Conservation (phyloP, 1,139 yeast species). For the Sporopachydermia cereana region DNA sequence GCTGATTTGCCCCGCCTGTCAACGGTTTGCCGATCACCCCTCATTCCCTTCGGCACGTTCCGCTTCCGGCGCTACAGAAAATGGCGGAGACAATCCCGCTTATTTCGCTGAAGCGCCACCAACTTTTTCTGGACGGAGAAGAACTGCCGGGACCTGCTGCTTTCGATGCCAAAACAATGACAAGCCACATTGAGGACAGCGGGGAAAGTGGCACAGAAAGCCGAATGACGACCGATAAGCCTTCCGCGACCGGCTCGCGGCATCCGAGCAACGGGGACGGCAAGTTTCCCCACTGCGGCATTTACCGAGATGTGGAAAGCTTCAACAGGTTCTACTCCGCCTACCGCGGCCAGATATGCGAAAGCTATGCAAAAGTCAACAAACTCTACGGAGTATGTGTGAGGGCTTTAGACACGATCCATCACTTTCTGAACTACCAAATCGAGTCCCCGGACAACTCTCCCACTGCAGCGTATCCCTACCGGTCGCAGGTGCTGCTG, state of each 20-base stretch:
- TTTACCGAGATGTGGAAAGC: neutral
- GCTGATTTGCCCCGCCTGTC: no score
- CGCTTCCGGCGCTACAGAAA: no score
- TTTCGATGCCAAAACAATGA: constrained; percentile 1
- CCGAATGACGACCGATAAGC: no score
- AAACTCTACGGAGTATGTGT: neutral
- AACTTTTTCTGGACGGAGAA: no score
- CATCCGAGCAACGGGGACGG: no score
- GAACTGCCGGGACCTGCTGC: no score
- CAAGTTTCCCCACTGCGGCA: neutral
- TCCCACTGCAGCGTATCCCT: neutral
- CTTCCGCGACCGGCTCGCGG: no score
- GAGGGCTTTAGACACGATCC: neutral
- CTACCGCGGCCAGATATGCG: neutral
- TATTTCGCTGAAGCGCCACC: no score
- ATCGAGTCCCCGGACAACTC: neutral
- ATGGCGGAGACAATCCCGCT: no score
- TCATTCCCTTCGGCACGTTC: no score
- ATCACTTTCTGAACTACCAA: neutral
- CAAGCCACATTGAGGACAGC: neutral
- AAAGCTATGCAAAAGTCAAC: neutral
- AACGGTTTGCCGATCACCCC: no score
- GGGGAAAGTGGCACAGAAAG: no score
- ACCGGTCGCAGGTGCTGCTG: neutral
- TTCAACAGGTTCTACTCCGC: constrained; percentile 1